Base-by-base conservation (phyloP, 1,284 basidiomycete genomes). In the Ustilago sp. region DNA sequence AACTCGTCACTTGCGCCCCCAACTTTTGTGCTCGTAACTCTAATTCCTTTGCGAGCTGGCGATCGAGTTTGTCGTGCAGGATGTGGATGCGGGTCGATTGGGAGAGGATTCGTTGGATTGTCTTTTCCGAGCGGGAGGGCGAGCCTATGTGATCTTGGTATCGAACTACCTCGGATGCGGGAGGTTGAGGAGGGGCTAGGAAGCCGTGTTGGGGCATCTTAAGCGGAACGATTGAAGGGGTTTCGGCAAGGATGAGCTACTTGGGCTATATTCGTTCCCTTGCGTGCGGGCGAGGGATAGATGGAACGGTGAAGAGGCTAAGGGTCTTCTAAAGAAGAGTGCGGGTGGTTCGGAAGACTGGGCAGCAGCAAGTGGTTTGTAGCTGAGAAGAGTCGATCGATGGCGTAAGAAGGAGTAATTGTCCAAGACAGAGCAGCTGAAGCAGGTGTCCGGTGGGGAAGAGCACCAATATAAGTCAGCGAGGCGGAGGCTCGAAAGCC, bases 81-180 rank as follows among this genome's bases (percentile, higher is more conserved):
- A 77, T 36, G n/a, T 74, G 70, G 2, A 77, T 32, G 7, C 74
- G 62, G 3, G 70, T 77, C 8, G 69, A 77, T 38, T 77, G 69
- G 15, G 72, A 74, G 34, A 69, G 64, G 36, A 66, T 41, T 2
- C 67, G 59, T 15, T 66, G 63, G 1, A 58, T 12, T 0, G 53
- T 56, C 11, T 66, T 69, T 6, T 59, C 51, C 8, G 63, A 58
- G 19, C 67, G 67, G 4, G 60, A 63, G 32, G 55, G 72, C 7
- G 63, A 58, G 52, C 63, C 63, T 8, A 74, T 69, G 41, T 52
- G 53, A 31, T 74, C 66, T 45, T 74, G 72, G n/a, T 69, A 74
- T 9, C 70, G 61, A 1, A 73, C 43, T 32, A 11, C 32, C 35
- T 61, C 50, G 2, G 36, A 8, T 38, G 36, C 8, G 36, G 36